Conservation (phyloP, 2,329 filamentous ascomycete genomes). For the Ophiostoma pallidulum region DNA sequence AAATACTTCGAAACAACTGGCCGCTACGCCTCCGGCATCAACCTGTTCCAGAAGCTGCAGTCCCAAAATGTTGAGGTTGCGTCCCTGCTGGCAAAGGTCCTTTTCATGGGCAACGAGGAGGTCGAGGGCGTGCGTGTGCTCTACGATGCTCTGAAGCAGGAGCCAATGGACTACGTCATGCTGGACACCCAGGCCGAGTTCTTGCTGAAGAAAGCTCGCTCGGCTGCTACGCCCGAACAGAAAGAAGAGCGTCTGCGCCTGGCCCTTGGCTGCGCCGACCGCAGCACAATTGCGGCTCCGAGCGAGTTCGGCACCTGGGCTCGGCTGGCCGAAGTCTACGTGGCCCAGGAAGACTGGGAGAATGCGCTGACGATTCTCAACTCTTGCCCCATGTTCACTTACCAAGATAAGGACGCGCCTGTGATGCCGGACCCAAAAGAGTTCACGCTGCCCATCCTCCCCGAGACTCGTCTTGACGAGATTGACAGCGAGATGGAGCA, state of each 20-base stretch:
- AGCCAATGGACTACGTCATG: conserved; percentile 96
- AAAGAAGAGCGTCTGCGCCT: conserved; percentile 65
- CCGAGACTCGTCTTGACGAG: conserved; percentile 86
- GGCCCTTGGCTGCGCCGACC: conserved; percentile 86
- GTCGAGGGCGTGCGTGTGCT: conserved; percentile 87
- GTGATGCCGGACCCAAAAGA: conserved; percentile 88
- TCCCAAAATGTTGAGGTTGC: conserved; percentile 88
- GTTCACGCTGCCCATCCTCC: conserved; percentile 75
- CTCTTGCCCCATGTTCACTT: conserved; percentile 99
- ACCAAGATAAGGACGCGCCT: conserved; percentile 95
- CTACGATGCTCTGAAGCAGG: conserved; percentile 78
- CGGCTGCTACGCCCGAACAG: conserved; percentile 42
- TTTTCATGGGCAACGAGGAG: conserved; percentile 93
- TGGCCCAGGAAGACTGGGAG: conserved; percentile 92
- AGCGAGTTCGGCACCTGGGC: conserved; percentile 98
- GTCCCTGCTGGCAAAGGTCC: conserved; percentile 79
- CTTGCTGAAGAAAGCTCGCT: conserved; percentile 69
- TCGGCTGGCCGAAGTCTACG: conserved; percentile 83
- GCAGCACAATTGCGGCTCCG: conserved; percentile 87
- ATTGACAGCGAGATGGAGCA: conserved; percentile 86
- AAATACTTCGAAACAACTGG: conserved; percentile 95
- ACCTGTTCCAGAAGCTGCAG: conserved; percentile 92
- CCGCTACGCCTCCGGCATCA: conserved; percentile 89
- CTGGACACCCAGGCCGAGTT: conserved; percentile 92
- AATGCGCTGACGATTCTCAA: conserved; percentile 90